Evolutionary conservation across 106 monocot genomes (phyloP).

Genomic region (Iris macrosiphon): DNA sequence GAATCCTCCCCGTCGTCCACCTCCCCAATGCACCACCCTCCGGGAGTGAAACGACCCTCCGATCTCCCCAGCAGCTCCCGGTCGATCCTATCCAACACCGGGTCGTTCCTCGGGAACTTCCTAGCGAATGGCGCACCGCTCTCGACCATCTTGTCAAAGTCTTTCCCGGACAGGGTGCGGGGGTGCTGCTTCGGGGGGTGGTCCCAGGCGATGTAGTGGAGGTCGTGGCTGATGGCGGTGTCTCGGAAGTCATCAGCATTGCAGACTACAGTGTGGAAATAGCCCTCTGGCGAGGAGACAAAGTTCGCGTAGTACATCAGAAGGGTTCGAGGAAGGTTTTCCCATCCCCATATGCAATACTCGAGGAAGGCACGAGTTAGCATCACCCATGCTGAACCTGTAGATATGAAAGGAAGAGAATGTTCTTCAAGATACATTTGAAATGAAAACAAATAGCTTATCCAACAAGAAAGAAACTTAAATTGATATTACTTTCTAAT

Average conservation of each 20-base stretch:
- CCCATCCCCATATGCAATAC: constrained; percentile 78
- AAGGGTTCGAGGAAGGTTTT: constrained; percentile 65
- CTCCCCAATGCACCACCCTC: constrained; percentile 56
- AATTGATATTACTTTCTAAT: too few relatives aligned
- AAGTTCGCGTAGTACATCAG: constrained; percentile 91
- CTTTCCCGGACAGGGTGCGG: constrained; percentile 43
- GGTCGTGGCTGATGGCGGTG: constrained; percentile 73
- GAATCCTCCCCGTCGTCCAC: constrained; percentile 22
- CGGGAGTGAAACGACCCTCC: constrained; percentile 55
- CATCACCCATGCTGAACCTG: constrained; percentile 96
- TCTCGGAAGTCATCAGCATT: constrained; percentile 43
- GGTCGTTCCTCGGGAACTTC: constrained; percentile 63
- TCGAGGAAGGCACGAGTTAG: constrained; percentile 63
- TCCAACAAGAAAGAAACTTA: too few relatives aligned
- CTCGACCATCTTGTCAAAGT: constrained; percentile 62
- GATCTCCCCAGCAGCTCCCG: constrained; percentile 45
- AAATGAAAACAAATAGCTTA: too few relatives aligned
- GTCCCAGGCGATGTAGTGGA: constrained; percentile 94
- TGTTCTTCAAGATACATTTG: background rate
- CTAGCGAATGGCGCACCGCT: constrained; percentile 81
- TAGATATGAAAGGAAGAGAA: background rate
- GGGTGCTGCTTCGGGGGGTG: constrained; percentile 89
- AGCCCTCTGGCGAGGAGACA: constrained; percentile 83
- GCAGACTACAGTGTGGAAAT: constrained; percentile 93
- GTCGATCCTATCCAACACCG: constrained; percentile 69